These are phyloP conservation scores for Pyrenophora tritici-repentis DNA, from an alignment of 2,329 filamentous ascomycete species.

Conservation along the genomic window DNA sequence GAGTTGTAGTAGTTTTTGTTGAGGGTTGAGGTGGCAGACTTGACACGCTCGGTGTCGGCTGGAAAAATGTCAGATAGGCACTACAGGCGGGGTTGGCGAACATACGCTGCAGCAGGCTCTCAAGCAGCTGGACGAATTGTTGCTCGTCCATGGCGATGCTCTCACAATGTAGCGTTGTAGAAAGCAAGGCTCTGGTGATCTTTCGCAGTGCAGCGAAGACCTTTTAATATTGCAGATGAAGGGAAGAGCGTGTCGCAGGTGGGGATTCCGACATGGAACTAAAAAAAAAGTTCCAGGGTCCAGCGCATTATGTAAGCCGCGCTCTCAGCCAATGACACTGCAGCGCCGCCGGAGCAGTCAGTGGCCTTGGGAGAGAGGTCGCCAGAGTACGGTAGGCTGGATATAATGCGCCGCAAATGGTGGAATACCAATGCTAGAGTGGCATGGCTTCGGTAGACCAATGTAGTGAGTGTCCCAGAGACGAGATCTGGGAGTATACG, in stretches of 20 bases:
- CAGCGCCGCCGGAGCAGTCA: conserved; percentile 2
- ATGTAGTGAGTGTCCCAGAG: no score
- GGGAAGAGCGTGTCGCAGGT: conserved; percentile 23
- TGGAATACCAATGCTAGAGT: no score
- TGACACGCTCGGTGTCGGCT: conserved; percentile 79
- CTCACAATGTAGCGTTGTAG: conserved; percentile 26
- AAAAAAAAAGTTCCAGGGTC: conserved; percentile 16
- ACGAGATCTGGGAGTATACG: no score
- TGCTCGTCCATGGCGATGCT: conserved; percentile 71
- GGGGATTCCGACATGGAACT: conserved; percentile 20
- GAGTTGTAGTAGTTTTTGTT: conserved; percentile 93
- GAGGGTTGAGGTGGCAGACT: conserved; percentile 85
- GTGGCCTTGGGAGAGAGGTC: not conserved
- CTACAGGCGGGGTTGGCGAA: conserved; percentile 31
- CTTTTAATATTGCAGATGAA: conserved; percentile 23
- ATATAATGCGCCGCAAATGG: not conserved
- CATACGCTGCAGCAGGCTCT: conserved; percentile 86
- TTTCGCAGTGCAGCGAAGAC: conserved; percentile 28
- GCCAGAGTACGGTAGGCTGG: not conserved
- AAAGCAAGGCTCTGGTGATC: conserved; percentile 29
- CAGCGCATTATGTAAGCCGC: conserved; percentile 12
- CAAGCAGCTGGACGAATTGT: conserved; percentile 82
- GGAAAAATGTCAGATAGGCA: conserved; percentile 43
- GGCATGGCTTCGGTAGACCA: no score
- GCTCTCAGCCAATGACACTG: conserved; percentile 12